Evolutionary conservation across 495 filamentous ascomycete species (phyloP), one percentile per base, ranked within the genome.

Genomic region (Aspergillus asperescens): DNA sequence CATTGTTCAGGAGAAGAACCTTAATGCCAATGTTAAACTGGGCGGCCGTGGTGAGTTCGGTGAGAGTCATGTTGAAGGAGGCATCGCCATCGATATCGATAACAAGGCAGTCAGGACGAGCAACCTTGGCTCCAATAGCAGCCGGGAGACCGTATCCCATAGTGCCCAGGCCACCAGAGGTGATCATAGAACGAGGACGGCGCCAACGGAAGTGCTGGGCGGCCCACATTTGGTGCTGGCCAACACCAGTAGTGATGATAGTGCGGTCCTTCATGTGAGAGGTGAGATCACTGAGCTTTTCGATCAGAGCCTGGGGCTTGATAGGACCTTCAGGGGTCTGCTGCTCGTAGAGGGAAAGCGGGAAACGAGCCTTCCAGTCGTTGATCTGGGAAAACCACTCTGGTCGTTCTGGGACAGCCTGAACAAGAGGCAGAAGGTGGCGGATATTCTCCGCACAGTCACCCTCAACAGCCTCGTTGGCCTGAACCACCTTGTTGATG

Each of bases 151-250:
- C 92, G 70, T 77, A 97, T 42, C 92, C 92, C 92, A 97, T 96
- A 9, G 92, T 97, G 41, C 92, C 92, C 10, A 95, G 79, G 55
- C 90, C 89, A 62, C 90, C 90, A 9, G 89, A 95, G 12, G 90
- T 92, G 67, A 95, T 83, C 83, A 95, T 87, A 47, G 88, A 86
- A 32, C 91, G 82, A 19, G 90, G 89, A 57, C 89, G 69, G 31
- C 86, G 77, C 90, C 91, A 97, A 48, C 89, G 83, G 77, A 87
- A 97, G 69, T 95, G 89, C 71, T 97, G 90, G 7, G 90, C 90
- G 7, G 87, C 75, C 92, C 92, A 96, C 92, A 97, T 96, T 72
- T 96, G 92, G 66, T 96, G 91, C 65, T 96, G 90, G 28, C 92
- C 91, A 27, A 96, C 91, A 59, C 91, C 91, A 1, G 90, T 96